Percentiles rank a stretch among this genome's conserved stretches.
These are phyloP conservation scores for Aspergillus steynii DNA, from an alignment of 495 filamentous ascomycete species.

Conservation along the genomic window DNA sequence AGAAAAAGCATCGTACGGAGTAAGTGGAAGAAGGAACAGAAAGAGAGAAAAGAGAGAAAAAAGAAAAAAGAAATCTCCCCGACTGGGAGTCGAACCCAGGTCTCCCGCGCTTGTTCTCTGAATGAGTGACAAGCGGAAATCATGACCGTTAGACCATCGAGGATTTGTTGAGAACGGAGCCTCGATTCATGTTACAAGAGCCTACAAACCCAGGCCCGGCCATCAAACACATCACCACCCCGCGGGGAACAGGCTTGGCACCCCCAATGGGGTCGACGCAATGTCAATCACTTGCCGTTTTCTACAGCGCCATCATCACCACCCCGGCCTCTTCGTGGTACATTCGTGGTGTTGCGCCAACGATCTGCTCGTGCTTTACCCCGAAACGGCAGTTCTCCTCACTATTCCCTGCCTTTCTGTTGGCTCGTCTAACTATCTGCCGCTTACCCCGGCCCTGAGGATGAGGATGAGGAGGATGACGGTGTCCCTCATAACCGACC, in stretches of 20 bases:
- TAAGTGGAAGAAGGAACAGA: too few species aligned
- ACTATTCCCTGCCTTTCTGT: neutral
- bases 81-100: neutral
- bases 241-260: neutral
- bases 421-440: too few species aligned
- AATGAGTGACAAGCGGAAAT: neutral
- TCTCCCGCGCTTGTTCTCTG: neutral
- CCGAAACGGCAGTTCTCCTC: neutral
- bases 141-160: neutral
- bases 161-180: neutral
- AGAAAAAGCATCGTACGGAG: too few species aligned
- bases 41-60: neutral
- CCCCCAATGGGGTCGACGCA: neutral
- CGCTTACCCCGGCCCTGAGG: neutral
- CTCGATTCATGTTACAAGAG: too few species aligned
- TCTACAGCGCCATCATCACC: too few species aligned
- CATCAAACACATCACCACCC: too few species aligned
- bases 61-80: neutral
- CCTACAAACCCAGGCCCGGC: too few species aligned
- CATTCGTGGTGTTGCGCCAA: neutral
- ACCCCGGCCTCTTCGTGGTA: too few species aligned
- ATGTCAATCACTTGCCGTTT: too few species aligned
- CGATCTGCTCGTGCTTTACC: neutral
- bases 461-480: neutral
- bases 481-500: neutral